Conservation (phyloP, 169 alveolate species). For the Cryptosporidium ryanae region DNA sequence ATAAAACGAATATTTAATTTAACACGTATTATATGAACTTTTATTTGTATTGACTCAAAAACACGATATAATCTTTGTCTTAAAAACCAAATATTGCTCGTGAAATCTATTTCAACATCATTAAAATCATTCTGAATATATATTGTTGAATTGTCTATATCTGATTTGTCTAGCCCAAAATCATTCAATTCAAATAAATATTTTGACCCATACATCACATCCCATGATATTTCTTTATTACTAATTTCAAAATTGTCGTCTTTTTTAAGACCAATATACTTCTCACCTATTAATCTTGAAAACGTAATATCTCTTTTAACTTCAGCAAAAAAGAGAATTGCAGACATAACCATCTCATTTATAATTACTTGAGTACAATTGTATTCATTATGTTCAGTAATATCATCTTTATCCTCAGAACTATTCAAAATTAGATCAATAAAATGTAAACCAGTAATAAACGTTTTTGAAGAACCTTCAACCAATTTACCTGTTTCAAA, state of each 20-base stretch:
- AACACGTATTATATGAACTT: slow-evolving; percentile 16
- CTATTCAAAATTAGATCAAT: neutral
- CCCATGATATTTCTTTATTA: neutral
- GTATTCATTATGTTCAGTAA: neutral
- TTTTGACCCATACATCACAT: neutral
- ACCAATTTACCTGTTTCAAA: slow-evolving; percentile 14
- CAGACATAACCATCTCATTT: slow-evolving; percentile 23
- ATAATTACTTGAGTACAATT: neutral
- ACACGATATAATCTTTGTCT: slow-evolving; percentile 33
- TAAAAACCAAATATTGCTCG: neutral
- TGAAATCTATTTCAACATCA: neutral
- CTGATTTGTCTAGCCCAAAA: neutral
- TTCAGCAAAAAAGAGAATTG: slow-evolving; percentile 66
- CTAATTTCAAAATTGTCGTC: neutral
- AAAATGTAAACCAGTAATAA: slow-evolving; percentile 17
- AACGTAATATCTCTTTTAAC: slow-evolving; percentile 38
- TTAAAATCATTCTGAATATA: neutral
- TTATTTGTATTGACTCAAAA: slow-evolving; percentile 32
- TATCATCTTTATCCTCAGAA: neutral
- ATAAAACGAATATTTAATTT: slow-evolving; percentile 42
- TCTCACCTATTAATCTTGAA: slow-evolving; percentile 33
- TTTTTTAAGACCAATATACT: neutral
- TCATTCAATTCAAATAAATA: neutral
- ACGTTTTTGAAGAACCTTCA: slow-evolving; percentile 19
- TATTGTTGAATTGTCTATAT: neutral